Evolutionary conservation across 192 early-diverging fungal genomes (phyloP).

Genomic region (Gonapodya sp.): DNA sequence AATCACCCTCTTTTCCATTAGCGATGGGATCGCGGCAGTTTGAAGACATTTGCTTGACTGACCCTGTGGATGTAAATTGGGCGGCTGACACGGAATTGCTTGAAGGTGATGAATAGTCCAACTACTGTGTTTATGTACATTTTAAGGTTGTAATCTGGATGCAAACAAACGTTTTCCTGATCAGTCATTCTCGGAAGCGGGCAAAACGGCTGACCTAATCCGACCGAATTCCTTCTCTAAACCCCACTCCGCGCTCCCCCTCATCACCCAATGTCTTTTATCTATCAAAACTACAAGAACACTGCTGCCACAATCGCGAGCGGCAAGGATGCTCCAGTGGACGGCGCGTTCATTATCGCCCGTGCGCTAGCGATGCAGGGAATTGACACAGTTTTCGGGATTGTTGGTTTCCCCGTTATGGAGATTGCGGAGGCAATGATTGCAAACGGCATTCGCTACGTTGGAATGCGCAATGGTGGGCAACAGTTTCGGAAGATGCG

Average conservation of each 20-base stretch:
- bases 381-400: constrained; percentile 44
- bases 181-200: no score
- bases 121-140: no score
- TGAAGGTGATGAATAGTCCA: neutral
- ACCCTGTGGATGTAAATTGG: neutral
- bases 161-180: no score
- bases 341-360: constrained; percentile 9
- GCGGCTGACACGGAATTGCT: neutral
- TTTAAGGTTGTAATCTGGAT: no score
- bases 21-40: neutral
- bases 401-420: constrained; percentile 68
- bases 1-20: neutral
- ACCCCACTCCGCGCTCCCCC: neutral
- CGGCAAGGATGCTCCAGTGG: neutral
- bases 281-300: neutral
- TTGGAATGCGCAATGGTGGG: constrained; percentile 56
- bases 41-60: neutral
- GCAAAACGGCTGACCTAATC: no score
- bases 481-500: no score
- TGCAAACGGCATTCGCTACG: constrained; percentile 53
- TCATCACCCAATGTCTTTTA: neutral
- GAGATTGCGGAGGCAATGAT: constrained; percentile 60
- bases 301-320: neutral
- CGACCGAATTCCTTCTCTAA: no score
- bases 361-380: constrained; percentile 6